Base-by-base conservation (phyloP, 257 asterid species). In the Nicotiana paniculata region DNA sequence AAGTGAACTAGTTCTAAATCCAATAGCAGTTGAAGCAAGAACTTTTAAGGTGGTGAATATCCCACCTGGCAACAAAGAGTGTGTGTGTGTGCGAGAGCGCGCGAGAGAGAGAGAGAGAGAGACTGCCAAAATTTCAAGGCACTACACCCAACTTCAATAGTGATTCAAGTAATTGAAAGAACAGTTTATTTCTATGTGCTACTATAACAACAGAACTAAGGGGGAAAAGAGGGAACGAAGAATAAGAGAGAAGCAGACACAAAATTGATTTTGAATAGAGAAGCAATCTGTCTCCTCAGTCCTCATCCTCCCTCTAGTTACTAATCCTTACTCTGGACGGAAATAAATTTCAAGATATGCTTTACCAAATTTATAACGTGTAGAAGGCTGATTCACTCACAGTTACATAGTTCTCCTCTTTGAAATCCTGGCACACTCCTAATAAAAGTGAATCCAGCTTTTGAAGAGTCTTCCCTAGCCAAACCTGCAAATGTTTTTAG, bases 401-500 rank as follows among this genome's bases (percentile, higher is more conserved):
- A 82, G 97, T 91, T 83, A 94, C 87, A 87, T 93, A 96, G 82
- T 87, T 90, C 86, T 92, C 96, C 88, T 91, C 95, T 85, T 91
- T 92, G 94, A 96, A 96, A 88, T 92, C 94, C 89, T 88, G 93
- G 89, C 98, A 96, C 85, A 96, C 97, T 83, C 91, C 96, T 86
- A 94, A 82, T 57, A 94, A 90, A 87, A 93, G 94, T 59, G 95
- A 93, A 89, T 96, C 99, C 90, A 96, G 86, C 93, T 91, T 94
- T 86, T 93, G 98, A 82, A 96, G 97, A 87, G 99, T 93, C 88
- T 89, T 92, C 84, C 98, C 98, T 88, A 96, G 85, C 98, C 98
- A 94, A 87, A 90, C 97, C 99, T 96, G 95, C 87, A 91, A 82
- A 26, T 26, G 15, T 61, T 58, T 72, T 21, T 37, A 28, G 63